Conservation (phyloP, 129 eudicot species). For the Lonicera japonica region DNA sequence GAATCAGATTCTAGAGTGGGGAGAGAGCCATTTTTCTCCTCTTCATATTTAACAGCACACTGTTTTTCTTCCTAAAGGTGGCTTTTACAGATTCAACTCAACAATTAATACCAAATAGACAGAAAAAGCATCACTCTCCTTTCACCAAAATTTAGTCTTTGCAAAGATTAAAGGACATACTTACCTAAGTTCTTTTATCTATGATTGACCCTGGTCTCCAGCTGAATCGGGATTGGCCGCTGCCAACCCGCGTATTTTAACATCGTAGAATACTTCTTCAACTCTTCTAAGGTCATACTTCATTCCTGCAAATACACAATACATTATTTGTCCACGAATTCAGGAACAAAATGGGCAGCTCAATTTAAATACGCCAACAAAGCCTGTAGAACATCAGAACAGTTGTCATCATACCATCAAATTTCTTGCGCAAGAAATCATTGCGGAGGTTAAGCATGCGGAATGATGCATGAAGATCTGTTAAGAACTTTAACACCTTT, state of each 20-base stretch:
- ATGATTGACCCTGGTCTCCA: slow-evolving; percentile 30
- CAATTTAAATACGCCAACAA: too few relatives aligned
- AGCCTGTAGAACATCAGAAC: not conserved
- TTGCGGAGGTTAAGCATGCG: slow-evolving; percentile 95
- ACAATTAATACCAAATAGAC: not conserved
- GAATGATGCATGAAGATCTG: slow-evolving; percentile 88
- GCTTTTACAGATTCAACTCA: not conserved
- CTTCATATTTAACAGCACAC: too few relatives aligned
- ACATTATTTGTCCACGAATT: not conserved
- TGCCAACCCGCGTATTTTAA: slow-evolving; percentile 80
- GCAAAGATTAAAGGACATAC: not conserved
- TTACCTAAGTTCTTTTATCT: not conserved
- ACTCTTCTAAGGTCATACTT: slow-evolving; percentile 83
- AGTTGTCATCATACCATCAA: slow-evolving; percentile 55
- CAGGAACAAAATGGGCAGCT: too few relatives aligned
- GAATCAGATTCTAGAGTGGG: too few relatives aligned
- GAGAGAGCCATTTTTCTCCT: too few relatives aligned
- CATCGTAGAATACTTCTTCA: slow-evolving; percentile 82
- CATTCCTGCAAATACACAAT: slow-evolving; percentile 47
- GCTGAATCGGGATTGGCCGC: slow-evolving; percentile 26
- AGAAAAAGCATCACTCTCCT: not conserved
- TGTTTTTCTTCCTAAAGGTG: not conserved
- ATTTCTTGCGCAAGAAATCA: slow-evolving; percentile 84
- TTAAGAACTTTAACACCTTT: slow-evolving; percentile 74
- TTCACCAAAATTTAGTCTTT: not conserved